Base-by-base conservation (phyloP, 2,329 filamentous ascomycete genomes). In the Lachnellula occidentalis region DNA sequence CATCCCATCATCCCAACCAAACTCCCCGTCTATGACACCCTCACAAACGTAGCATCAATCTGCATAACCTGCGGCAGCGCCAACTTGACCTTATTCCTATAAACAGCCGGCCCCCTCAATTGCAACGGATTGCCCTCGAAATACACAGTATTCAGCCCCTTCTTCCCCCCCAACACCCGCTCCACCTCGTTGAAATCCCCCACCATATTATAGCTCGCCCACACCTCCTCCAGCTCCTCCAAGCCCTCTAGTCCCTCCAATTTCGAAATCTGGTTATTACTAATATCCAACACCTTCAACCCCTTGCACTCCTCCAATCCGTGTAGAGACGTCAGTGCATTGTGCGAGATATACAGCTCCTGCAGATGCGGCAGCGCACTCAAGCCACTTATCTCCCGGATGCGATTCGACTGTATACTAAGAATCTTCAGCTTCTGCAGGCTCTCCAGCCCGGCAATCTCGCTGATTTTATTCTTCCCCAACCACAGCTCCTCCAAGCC, bases 101-200 rank as follows among this genome's bases (percentile, higher is more conserved):
- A 99, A 58, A 96, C 73, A 1, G 89, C 88, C n/a, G 88, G 88
- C 4, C 81, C 83, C 52, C 79, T 80, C 57, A 84, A 77, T 74
- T 99, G 94, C 64, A 99, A 71, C 24, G 92, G 92, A 66, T 95
- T 96, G 1, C 91, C 92, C 69, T 99, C 94, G 61, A 99, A 95
- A 70, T 99, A 99, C 11, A 99, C 92, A 1, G 94, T 96, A 57
- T 86, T 83, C 63, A 97, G 73, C 37, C 85, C 75, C 67, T 88
- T 76, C 75, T 96, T 96, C 67, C 94, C 87, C 50, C 74, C 79
- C 60, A 99, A 73, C 64, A 88, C 81, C 53, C 79, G 80, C 73
- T 96, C 88, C 3, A 97, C 81, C 66, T 97, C 92, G 43, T 78
- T 76, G 66, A 97, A 95, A 68, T 89, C 89, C 19, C 74, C 74